Evolutionary conservation across 108 stramenopile genomes (phyloP), one percentile per base, ranked within the genome.

Genomic region (Nitzschia sp.): DNA sequence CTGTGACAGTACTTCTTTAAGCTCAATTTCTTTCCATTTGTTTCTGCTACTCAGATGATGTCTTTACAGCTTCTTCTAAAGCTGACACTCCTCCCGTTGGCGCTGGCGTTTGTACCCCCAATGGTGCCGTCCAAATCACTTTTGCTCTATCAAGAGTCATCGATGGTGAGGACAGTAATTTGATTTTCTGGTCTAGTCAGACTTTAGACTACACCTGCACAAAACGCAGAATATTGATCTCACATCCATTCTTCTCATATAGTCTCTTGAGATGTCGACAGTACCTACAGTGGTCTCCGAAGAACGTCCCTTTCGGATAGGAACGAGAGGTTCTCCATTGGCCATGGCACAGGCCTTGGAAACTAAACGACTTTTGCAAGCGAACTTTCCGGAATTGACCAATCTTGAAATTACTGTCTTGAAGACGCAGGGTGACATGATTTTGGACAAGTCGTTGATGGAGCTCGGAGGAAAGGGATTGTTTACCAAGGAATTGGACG

Each of bases 401-500:
- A 95, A 95, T 60, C 86, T 99, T 61, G 96, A 97, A 77, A 97
- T 99, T 69, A 88, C 91, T 61, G 97, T 97, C 53, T 92, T 99
- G 87, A 99, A 97, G 82, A 99, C 98, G 7, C 96, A 97, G 58
- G 98, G 97, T 39, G 96, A 98, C 77, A 98, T 97, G 96, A 96
- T 98, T 75, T 83, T 97, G 39, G 97, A 97, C 89, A 98, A 95
- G 86, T 96, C 97, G 14, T 91, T 99, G 20, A 96, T 96, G 90
- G 98, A 99, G 86, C 88, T 99, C 38, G 98, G 98, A 46, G 98
- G 98, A 53, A 99, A 99, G 82, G 99, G 99, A 41, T 81, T 99
- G 7, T 99, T 99, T 81, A 99, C 99, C 54, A 99, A 99, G 85
- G 99, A 99, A 84, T 92, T 99, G 38, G 99, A 99, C 72, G 89